These are phyloP conservation scores for Kluyveromyces lactis DNA, from an alignment of 805 yeast genomes.

Conservation along the genomic window DNA sequence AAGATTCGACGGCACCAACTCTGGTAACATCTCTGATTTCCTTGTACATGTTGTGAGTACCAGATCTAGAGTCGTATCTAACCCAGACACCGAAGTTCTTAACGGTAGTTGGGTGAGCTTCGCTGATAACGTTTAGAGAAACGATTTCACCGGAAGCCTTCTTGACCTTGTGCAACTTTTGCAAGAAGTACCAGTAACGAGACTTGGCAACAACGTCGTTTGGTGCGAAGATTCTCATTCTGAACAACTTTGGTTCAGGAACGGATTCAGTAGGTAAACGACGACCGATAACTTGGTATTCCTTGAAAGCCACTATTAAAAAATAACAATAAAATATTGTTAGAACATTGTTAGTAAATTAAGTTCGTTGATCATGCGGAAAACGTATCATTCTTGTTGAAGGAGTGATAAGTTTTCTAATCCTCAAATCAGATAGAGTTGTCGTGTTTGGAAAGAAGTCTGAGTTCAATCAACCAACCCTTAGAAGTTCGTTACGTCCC, in stretches of 20 bases:
- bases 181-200: constrained; percentile 99
- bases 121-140: constrained; percentile 82
- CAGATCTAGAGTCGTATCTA: constrained; percentile 99
- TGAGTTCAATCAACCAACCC: too few relatives aligned
- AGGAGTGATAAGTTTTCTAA: too few relatives aligned
- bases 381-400: too few relatives aligned
- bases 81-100: constrained; percentile 99
- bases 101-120: constrained; percentile 97
- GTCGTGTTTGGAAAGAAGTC: too few relatives aligned
- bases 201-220: constrained; percentile 99
- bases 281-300: constrained; percentile 99
- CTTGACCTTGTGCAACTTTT: constrained; percentile 98
- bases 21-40: constrained; percentile 99
- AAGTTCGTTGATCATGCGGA: too few relatives aligned
- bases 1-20: constrained; percentile 96
- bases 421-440: too few relatives aligned
- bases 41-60: constrained; percentile 99
- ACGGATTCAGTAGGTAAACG: constrained; percentile 98
- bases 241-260: constrained; percentile 99
- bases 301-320: constrained; percentile 79
- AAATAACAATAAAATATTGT: not conserved
- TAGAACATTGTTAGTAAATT: constrained; percentile 1
- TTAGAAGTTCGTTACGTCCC: too few relatives aligned
- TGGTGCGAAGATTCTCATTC: constrained; percentile 99
- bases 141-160: constrained; percentile 99